phyloP scores from a whole-genome alignment of 2,329 filamentous ascomycete species.

The Colletotrichum sp. region DNA sequence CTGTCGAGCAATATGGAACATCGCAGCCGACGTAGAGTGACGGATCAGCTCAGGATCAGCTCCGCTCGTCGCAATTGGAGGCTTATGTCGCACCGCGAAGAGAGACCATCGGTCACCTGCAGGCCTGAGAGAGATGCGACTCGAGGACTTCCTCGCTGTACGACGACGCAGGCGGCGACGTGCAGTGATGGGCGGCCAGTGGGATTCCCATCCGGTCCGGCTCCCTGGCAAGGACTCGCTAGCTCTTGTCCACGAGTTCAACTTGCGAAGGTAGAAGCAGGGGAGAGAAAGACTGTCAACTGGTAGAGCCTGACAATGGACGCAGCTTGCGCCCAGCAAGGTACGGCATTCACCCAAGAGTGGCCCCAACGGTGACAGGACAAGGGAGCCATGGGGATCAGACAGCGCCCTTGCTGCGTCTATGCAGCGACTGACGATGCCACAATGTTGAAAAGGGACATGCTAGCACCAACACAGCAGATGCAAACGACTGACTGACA shows the following conservation, averaged over 20 bases:
- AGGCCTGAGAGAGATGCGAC: slow-evolving; percentile 1
- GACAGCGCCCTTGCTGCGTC: neutral
- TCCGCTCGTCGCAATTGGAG: neutral
- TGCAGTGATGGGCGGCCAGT: slow-evolving; percentile 8
- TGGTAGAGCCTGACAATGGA: neutral
- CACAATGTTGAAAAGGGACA: neutral
- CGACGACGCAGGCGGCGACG: slow-evolving; percentile 16
- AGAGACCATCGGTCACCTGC: slow-evolving; percentile 9
- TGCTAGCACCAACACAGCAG: neutral
- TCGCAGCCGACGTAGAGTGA: neutral
- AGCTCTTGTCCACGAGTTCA: neutral
- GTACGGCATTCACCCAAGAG: neutral
- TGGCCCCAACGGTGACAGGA: neutral
- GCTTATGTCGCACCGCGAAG: neutral
- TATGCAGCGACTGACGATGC: neutral
- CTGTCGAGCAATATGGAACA: slow-evolving; percentile 1
- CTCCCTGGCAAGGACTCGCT: slow-evolving; percentile 1
- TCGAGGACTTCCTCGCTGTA: slow-evolving; percentile 10
- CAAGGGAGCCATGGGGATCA: neutral
- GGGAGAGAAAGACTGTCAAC: neutral
- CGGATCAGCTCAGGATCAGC: neutral
- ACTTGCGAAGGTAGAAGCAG: neutral
- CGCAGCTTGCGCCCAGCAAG: neutral
- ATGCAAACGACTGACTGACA: neutral
- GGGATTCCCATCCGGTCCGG: slow-evolving; percentile 2